A percentile compares a stretch with the other conserved stretches of the same genome.
phyloP scores from a whole-genome alignment of 208 protist species.

The Leishmania gerbilli region DNA sequence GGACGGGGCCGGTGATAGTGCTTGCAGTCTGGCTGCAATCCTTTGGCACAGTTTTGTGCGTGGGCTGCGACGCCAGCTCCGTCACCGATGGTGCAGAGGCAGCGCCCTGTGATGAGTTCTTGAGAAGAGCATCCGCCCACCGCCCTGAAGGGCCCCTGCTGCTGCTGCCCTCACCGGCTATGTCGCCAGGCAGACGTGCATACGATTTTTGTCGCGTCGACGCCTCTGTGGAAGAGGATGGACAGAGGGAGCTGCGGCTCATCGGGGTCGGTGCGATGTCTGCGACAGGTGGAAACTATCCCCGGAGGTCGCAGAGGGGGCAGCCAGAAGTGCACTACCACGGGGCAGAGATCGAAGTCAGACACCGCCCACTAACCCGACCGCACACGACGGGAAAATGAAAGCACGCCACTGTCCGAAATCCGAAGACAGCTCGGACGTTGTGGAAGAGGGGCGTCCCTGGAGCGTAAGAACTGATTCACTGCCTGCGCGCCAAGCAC shows the following conservation, averaged over 20 bases:
- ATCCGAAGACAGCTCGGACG: background rate
- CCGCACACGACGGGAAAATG: background rate
- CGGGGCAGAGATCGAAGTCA: background rate
- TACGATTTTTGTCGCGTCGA: background rate
- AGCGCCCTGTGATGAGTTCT: background rate
- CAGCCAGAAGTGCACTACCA: background rate
- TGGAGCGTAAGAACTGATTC: background rate
- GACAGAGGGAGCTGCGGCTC: background rate
- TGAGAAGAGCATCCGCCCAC: conserved; percentile 15
- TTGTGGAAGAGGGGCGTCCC: background rate
- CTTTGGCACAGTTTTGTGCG: background rate
- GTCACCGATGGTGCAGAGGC: background rate
- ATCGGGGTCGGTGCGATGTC: background rate
- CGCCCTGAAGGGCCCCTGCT: conserved; percentile 2
- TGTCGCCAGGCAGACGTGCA: background rate
- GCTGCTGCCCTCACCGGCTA: background rate
- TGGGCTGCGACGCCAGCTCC: background rate
- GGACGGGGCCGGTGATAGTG: background rate
- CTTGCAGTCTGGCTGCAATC: background rate
- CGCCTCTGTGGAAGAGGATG: background rate
- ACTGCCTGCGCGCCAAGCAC: background rate
- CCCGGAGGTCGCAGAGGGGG: background rate
- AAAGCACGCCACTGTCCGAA: background rate
- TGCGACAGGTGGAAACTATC: background rate
- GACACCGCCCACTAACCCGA: background rate